Conservation (phyloP, 75 land plant species). For the Pinus albicaulis region DNA sequence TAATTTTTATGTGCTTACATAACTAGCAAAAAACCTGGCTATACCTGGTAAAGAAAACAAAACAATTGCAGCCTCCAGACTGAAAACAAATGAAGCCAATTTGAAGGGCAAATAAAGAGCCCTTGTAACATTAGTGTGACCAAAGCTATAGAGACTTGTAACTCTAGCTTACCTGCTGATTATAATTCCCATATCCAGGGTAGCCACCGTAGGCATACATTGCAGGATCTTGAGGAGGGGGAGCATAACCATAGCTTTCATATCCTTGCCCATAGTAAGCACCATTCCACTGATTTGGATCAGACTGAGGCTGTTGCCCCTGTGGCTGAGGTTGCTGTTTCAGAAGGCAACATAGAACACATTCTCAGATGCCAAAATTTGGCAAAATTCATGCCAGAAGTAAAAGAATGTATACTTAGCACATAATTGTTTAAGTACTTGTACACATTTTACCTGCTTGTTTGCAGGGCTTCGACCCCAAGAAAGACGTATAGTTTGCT, state of each 20-base stretch:
- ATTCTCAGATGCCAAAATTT: background rate
- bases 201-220: constrained; percentile 59
- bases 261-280: constrained; percentile 65
- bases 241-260: constrained; percentile 78
- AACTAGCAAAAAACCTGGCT: background rate
- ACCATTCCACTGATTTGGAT: constrained; percentile 57
- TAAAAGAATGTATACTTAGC: background rate
- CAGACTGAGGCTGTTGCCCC: constrained; percentile 36
- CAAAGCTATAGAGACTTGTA: background rate
- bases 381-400: background rate
- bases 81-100: background rate
- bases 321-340: background rate
- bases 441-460: constrained; percentile 53
- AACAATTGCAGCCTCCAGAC: background rate
- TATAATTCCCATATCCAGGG: constrained; percentile 58
- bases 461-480: constrained; percentile 93
- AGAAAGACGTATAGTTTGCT: constrained; percentile 75
- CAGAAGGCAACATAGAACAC: background rate
- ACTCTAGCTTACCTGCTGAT: constrained; percentile 45
- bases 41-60: background rate
- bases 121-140: background rate
- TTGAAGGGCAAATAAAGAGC: background rate
- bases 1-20: background rate
- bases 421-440: background rate
- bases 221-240: constrained; percentile 66